Base-by-base conservation (phyloP, 1,139 yeast species). In the Groenewaldozyma sp. region DNA sequence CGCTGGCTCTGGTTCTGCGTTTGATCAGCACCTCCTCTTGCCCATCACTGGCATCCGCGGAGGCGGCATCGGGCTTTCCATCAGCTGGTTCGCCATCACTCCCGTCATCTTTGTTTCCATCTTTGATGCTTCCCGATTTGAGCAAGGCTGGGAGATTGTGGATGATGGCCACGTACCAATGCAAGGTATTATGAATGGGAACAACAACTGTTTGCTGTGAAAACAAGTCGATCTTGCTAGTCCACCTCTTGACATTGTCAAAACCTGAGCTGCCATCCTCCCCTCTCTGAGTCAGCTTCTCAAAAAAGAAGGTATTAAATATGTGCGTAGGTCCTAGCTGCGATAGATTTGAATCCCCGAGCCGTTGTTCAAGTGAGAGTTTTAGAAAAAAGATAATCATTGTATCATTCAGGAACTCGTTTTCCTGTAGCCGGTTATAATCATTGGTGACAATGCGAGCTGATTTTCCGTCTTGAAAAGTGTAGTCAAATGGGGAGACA, bases 251-350 rank as follows among this genome's bases (percentile, higher is more conserved):
- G 22, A 88, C 79, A 49, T 80, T 82, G 1, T 64, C 66, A 55
- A 81, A 86, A 44, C 72, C 74, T 42, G 70, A 43, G 26, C 45
- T 49, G 4, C 56, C 57, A 11, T 44, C 47, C 11, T 44, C 47
- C 26, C 37, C 56, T 38, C 38, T 56, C 35, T 44, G 65, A 45
- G 45, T 67, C 34, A 87, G 64, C 53, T 78, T 79, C 1, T 82
- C 74, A 62, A 73, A 91, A 58, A 93, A 88, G 56, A 84, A 93
- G 0, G 96, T 82, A 53, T 86, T 84, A 59, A 91, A 75, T 2
- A 87, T 70, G 54, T 78, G 74, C 1, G 80, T 71, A 21, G 40
- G 22, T 18, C 35, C 16, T n/a, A 24, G 19, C 17, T 34, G n/a
- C n/a, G n/a, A n/a, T n/a, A n/a, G n/a, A 16, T 35, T 34, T 11